Percentiles rank a stretch among this genome's conserved stretches.
Conservation (phyloP, 768 basidiomycete genomes). For the Hebeloma cylindrosporum region DNA sequence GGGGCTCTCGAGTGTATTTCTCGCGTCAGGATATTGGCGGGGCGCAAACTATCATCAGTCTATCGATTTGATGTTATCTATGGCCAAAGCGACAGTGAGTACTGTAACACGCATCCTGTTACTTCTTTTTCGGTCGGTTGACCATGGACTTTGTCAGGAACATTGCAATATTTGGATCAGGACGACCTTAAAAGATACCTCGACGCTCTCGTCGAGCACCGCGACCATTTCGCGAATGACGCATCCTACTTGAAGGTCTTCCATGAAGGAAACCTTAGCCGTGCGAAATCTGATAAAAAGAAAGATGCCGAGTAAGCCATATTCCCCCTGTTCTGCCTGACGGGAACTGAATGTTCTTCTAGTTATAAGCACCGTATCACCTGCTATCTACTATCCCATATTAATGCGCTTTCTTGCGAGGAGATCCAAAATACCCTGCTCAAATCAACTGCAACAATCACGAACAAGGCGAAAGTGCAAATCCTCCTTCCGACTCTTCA, state of each 20-base stretch:
- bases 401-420: constrained; percentile 53
- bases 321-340: background rate
- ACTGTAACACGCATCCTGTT: background rate
- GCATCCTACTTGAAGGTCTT: constrained; percentile 53
- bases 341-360: constrained; percentile 6
- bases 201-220: constrained; percentile 45
- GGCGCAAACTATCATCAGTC: constrained; percentile 49
- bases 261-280: constrained; percentile 56
- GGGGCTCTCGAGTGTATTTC: constrained; percentile 59
- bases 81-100: constrained; percentile 57
- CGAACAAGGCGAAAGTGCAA: constrained; percentile 47
- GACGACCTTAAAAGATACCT: constrained; percentile 62
- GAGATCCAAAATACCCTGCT: constrained; percentile 56
- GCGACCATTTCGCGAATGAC: constrained; percentile 63
- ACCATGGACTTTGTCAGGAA: constrained; percentile 18
- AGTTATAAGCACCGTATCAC: constrained; percentile 74
- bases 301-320: constrained; percentile 51
- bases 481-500: constrained; percentile 62
- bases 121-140: constrained; percentile 9
- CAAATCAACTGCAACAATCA: constrained; percentile 41
- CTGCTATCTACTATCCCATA: constrained; percentile 81
- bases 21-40: constrained; percentile 40
- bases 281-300: constrained; percentile 51
- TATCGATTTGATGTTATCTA: constrained; percentile 79
- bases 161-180: constrained; percentile 72